phyloP scores from a whole-genome alignment of 2,329 filamentous ascomycete genomes.

The Phaeosphaeriaceae sp. region DNA sequence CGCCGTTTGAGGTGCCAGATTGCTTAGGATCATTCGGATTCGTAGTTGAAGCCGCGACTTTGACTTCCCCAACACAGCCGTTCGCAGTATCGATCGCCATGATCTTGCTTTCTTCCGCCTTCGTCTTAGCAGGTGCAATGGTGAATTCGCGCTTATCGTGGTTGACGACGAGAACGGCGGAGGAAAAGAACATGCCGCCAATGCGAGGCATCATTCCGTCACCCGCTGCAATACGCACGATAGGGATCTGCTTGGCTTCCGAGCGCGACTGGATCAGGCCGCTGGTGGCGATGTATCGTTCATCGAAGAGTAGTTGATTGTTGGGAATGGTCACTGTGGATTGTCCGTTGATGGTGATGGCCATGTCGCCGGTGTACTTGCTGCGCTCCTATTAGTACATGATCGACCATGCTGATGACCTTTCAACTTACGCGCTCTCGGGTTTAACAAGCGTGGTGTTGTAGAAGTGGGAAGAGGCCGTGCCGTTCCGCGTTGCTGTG shows the following conservation, averaged over 20 bases:
- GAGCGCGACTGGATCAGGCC: conserved; percentile 5
- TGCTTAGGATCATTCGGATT: neutral
- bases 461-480: conserved; percentile 5
- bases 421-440: conserved; percentile 5
- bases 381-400: neutral
- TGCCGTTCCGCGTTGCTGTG: conserved; percentile 5
- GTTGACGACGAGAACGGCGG: conserved; percentile 13
- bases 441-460: conserved; percentile 9
- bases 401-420: neutral
- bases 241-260: conserved; percentile 7
- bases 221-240: conserved; percentile 8
- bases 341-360: conserved; percentile 1
- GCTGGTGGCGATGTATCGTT: conserved; percentile 5
- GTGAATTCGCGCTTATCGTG: conserved; percentile 15
- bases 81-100: conserved; percentile 11
- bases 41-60: neutral
- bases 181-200: conserved; percentile 16
- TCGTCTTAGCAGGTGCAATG: conserved; percentile 5
- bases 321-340: conserved; percentile 10
- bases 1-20: neutral
- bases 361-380: conserved; percentile 8
- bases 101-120: conserved; percentile 3
- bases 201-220: conserved; percentile 10
- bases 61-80: conserved; percentile 3
- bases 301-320: conserved; percentile 14